A percentile compares a stretch with the other conserved stretches of the same genome.
These are phyloP conservation scores for Marasmius oreades DNA, from an alignment of 1,284 basidiomycete species.

Conservation along the genomic window DNA sequence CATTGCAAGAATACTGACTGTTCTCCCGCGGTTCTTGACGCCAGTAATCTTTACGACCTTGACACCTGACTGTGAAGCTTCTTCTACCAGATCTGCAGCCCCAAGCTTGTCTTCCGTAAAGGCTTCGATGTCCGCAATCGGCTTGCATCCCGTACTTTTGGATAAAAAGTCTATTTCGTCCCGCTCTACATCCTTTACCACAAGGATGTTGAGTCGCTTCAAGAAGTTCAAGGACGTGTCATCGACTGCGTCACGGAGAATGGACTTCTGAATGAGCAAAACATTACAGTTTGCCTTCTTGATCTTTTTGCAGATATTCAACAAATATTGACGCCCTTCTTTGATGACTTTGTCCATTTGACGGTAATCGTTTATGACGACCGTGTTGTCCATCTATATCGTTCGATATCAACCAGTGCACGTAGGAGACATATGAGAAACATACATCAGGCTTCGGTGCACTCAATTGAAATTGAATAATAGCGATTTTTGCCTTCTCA, in stretches of 20 bases:
- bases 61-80: conserved; percentile 80
- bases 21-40: conserved; percentile 93
- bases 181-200: conserved; percentile 97
- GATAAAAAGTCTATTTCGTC: conserved; percentile 98
- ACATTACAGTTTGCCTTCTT: conserved; percentile 99
- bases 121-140: conserved; percentile 95
- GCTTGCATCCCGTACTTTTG: conserved; percentile 94
- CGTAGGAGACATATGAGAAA: conserved; percentile 12
- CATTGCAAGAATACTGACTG: conserved; percentile 94
- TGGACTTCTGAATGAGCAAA: conserved; percentile 98
- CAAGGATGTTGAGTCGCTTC: conserved; percentile 95
- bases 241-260: conserved; percentile 97
- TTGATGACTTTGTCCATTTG: conserved; percentile 99
- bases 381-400: conserved; percentile 97
- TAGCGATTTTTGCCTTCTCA: conserved; percentile 98
- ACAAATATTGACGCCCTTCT: conserved; percentile 96
- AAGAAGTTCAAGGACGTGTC: conserved; percentile 99
- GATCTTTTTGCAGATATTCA: conserved; percentile 99
- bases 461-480: conserved; percentile 98
- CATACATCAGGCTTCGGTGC: conserved; percentile 96
- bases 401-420: conserved; percentile 2
- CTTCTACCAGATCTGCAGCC: conserved; percentile 94
- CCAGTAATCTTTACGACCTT: conserved; percentile 96
- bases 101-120: conserved; percentile 99
- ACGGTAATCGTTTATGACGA: conserved; percentile 98